Conservation (phyloP, 768 basidiomycete species). For the Antrodiella citrinella region DNA sequence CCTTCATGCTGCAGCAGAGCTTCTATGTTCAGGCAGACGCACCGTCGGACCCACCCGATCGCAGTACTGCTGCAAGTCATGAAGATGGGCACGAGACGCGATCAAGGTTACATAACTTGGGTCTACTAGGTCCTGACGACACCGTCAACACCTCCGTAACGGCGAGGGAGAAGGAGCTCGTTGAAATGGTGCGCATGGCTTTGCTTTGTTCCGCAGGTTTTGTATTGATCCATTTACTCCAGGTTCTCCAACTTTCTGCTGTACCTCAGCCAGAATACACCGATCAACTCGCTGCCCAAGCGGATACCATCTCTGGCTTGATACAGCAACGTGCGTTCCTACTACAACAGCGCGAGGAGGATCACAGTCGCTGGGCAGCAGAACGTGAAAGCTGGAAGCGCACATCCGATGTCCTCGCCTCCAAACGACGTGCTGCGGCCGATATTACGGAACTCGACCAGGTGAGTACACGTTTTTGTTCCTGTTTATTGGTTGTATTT, state of each 20-base stretch:
- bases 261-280: slow-evolving; percentile 22
- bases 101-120: background rate
- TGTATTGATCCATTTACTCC: slow-evolving; percentile 3
- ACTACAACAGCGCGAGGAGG: slow-evolving; percentile 41
- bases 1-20: background rate
- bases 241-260: slow-evolving; percentile 44
- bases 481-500: no score
- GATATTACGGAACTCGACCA: background rate
- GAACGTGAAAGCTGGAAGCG: slow-evolving; percentile 60
- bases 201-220: background rate
- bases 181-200: slow-evolving; percentile 46
- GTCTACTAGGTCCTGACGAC: background rate
- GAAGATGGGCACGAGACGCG: background rate
- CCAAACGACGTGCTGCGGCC: slow-evolving; percentile 35
- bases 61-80: background rate
- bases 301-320: slow-evolving; percentile 47
- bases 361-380: slow-evolving; percentile 48
- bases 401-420: slow-evolving; percentile 58
- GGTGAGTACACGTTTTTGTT: no score
- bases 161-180: background rate
- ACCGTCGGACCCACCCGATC: background rate
- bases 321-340: slow-evolving; percentile 52
- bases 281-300: slow-evolving; percentile 44
- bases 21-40: background rate
- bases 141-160: slow-evolving; percentile 4